Evolutionary conservation across 2,329 filamentous ascomycete genomes (phyloP), one percentile per base, ranked within the genome.

Genomic region (Sporothrix brunneoviolacea): DNA sequence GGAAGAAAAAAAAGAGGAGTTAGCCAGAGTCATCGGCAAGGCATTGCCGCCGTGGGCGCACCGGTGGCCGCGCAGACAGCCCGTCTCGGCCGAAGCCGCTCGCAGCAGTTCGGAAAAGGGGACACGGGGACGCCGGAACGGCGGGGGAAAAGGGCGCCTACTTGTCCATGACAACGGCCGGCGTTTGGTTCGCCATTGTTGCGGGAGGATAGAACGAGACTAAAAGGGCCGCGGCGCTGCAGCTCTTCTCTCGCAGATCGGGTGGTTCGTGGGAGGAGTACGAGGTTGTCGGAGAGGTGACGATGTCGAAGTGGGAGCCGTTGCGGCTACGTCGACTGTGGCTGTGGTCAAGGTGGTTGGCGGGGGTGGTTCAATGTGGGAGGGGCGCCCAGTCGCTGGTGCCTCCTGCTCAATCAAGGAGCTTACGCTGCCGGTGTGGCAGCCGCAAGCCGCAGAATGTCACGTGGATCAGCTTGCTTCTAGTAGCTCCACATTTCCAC

Each of bases 101-200:
- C 16, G 13, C 16, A n/a, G 27, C 32, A 28, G 46, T 38, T 30
- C 19, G 21, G 19, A 8, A 39, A 22, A 33, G 37, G 24, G 9
- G 15, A 38, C 8, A 18, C 28, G 48, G 47, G 55, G 52, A 50
- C 41, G 54, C 37, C 47, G 48, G 44, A 45, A 19, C 49, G 51
- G 56, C 58, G 55, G 52, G 62, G 60, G 56, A 54, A 47, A 52
- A 40, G 50, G 48, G 27, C 12, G 80, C 89, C 74, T 85, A 96
- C 93, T 98, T 98, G 93, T 98, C 93, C 91, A 98, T 98, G 89
- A 98, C 93, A 96, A 98, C 93, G 88, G 93, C 93, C 64, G 93
- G 93, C 68, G 93, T 97, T 83, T 97, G 91, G 75, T 87, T 86
- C 68, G 93, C 91, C 93, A 98, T 98, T 63, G 67, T 76, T 67